These are phyloP conservation scores for Alternaria viburni DNA, from an alignment of 2,329 filamentous ascomycete species.

Conservation along the genomic window DNA sequence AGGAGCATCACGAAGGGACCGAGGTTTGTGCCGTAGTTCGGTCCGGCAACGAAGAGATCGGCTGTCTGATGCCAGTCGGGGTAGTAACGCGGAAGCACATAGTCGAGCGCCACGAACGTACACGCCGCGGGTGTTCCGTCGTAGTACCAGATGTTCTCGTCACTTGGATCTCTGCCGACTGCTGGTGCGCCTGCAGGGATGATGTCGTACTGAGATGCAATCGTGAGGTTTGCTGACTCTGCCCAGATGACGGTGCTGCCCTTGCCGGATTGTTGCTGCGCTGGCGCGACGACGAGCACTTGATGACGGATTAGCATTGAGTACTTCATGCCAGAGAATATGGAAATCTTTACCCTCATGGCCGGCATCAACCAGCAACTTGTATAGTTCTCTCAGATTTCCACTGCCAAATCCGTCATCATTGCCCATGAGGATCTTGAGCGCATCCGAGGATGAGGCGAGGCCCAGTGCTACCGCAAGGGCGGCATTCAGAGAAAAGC, in stretches of 20 bases:
- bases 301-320: constrained; percentile 9
- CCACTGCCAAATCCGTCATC: constrained; percentile 50
- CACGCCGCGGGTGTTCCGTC: constrained; percentile 64
- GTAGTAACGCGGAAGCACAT: constrained; percentile 56
- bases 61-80: constrained; percentile 55
- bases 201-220: constrained; percentile 54
- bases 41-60: constrained; percentile 62
- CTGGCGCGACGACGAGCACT: constrained; percentile 53
- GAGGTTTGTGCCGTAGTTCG: constrained; percentile 63
- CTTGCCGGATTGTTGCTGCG: constrained; percentile 54
- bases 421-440: constrained; percentile 49
- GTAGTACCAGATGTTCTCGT: constrained; percentile 66
- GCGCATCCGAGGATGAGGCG: constrained; percentile 18
- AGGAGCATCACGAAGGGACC: constrained; percentile 56
- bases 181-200: constrained; percentile 57
- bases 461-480: constrained; percentile 27
- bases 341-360: constrained; percentile 26
- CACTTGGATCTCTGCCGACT: constrained; percentile 58
- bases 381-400: constrained; percentile 45
- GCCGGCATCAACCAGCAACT: constrained; percentile 32
- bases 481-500: constrained; percentile 17
- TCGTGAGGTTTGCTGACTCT: constrained; percentile 50
- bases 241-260: constrained; percentile 56
- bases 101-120: constrained; percentile 64
- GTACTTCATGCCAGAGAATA: not conserved